Base-by-base conservation (phyloP, 345 rosid species). In the Linum trigynum region DNA sequence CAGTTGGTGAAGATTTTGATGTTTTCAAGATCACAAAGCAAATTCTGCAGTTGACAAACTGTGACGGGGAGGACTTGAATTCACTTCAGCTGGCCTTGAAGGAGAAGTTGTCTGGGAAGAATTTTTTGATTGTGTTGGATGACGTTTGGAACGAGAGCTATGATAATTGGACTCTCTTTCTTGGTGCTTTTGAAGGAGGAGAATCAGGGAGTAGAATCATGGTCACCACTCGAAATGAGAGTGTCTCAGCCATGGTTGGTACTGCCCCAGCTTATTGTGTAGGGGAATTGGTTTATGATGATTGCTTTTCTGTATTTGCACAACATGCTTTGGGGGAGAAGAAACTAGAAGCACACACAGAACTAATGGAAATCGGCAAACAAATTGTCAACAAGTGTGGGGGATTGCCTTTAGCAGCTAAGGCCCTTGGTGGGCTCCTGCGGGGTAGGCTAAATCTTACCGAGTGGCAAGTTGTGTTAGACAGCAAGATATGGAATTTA, bases 321-420 rank as follows among this genome's bases (percentile, higher is more conserved):
- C 40, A 61, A 3, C 60, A 69, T 58, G 72, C 75, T n/a, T 36
- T 64, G 5, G 69, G 62, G 9, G 39, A 37, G 0, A 11, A 0
- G n/a, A 53, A 53, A 17, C 51, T 67, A 0, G 17, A 68, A 55
- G 32, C 0, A 10, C 57, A 62, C 39, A 57, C 57, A 0, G 0
- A 45, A 35, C 41, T 70, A 16, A 12, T 36, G 40, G 39, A 1
- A 2, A 38, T 64, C 5, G 74, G 65, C 0, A 8, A 3, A 39
- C 17, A 61, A 39, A 69, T 78, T 55, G 74, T 14, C 1, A 7
- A 15, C n/a, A 75, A 64, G 39, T 75, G 82, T 57, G 35, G 55
- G 23, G 77, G 77, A 10, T 58, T 76, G 62, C 79, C 80, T 4
- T 65, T 79, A 63, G 81, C 74, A 0, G 76, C 66, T 0, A 75